Base-by-base conservation (phyloP, 768 basidiomycete species). In the Amanita pseudoporphyria region DNA sequence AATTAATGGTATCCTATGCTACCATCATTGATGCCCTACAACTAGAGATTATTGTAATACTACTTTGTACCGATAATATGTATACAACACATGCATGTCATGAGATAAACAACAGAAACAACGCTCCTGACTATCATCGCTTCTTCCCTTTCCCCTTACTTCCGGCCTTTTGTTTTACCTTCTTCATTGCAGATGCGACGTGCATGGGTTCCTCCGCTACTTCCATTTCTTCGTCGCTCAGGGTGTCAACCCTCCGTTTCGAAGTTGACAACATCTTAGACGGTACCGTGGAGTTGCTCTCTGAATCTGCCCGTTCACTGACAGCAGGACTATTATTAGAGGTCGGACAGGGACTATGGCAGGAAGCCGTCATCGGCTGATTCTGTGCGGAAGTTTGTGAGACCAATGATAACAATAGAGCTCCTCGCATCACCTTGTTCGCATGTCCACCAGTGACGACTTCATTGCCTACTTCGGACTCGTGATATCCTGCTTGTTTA, bases 201-300 rank as follows among this genome's bases (percentile, higher is more conserved):
- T 53, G 28, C 6, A 68, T 53, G 9, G 77, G 68, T 0, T 73
- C 77, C 33, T 78, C 74, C 3, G 77, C 57, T 49, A 76, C 71
- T 50, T 78, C 76, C 13, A 77, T 61, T 21, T 82, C 81, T 52
- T 81, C 78, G 41, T 81, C 80, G 46, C 73, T 73, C 19, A 64
- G 57, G 3, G 57, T 54, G 12, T 56, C 54, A 12, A 70, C 66
- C 61, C 78, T 83, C 18, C 84, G 71, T 61, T 86, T 87, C 10
- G 61, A 57, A 30, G 57, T 58, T 13, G 54, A 58, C n/a, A 63
- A 59, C 18, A 62, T 57, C 16, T 57, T 57, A 37, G 56, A 47
- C 14, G 52, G 41, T 12, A 37, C 49, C 16, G 54, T 58, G n/a
- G 61, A 46, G n/a, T 64, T 52, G 42, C 58, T 67, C 43, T 73